These are phyloP conservation scores for Litchi chinensis DNA, from an alignment of 345 rosid species.

Conservation along the genomic window DNA sequence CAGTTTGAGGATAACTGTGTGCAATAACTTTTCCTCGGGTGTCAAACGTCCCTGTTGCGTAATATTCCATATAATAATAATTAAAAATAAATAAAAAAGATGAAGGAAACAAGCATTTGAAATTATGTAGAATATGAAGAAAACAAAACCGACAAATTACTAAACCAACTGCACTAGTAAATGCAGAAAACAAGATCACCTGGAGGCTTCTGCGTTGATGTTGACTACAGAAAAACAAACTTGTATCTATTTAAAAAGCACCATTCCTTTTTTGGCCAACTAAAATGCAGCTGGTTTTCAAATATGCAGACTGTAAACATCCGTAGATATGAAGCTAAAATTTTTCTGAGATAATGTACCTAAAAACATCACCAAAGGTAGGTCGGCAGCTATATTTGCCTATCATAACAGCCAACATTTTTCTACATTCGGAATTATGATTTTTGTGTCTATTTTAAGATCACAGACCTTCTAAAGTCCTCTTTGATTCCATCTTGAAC, in stretches of 20 bases:
- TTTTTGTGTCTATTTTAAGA: not conserved
- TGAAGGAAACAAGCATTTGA: not conserved
- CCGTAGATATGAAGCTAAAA: not conserved
- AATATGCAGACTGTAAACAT: not conserved
- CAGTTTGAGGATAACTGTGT: no score
- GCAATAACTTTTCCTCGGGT: no score
- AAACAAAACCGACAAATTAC: not conserved
- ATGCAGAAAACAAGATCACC: not conserved
- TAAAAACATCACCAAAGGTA: not conserved
- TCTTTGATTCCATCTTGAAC: conserved; percentile 4
- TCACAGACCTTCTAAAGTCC: not conserved
- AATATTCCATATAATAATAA: no score
- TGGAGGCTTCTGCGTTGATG: not conserved
- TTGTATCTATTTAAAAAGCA: not conserved
- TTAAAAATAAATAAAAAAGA: no score
- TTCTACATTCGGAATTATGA: not conserved
- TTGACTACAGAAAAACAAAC: not conserved
- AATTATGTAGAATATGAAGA: no score
- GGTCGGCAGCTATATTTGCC: not conserved
- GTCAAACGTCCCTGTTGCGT: no score
- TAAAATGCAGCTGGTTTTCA: not conserved
- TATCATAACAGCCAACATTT: not conserved
- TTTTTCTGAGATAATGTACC: not conserved
- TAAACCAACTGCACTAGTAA: not conserved
- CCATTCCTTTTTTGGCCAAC: not conserved